Conservation (phyloP, 306 rosid species). For the Vachellia pachyceras region DNA sequence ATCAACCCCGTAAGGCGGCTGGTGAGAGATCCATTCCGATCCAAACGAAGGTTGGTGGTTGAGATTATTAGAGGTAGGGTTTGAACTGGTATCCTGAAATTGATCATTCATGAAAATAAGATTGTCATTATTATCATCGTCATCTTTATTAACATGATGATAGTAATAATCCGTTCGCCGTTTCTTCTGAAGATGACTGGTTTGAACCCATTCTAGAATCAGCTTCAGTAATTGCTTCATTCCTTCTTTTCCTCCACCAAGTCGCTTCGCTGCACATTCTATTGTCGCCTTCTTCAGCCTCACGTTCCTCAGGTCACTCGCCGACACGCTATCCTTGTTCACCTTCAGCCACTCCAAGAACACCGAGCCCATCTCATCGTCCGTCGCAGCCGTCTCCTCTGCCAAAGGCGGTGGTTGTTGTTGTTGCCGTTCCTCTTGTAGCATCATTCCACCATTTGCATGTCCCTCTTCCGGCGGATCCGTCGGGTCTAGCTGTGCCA, state of each 20-base stretch:
- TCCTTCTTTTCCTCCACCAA: constrained; percentile 73
- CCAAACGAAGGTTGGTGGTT: constrained; percentile 22
- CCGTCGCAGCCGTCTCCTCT: neutral
- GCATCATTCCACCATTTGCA: neutral
- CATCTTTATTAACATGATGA: too few species aligned
- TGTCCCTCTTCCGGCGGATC: neutral
- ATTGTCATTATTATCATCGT: neutral
- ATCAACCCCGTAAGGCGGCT: constrained; percentile 19
- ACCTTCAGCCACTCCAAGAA: constrained; percentile 71
- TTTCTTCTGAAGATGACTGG: constrained; percentile 60
- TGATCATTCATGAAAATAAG: constrained; percentile 5
- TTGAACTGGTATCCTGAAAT: constrained; percentile 24
- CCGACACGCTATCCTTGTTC: constrained; percentile 67
- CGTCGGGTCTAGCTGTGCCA: neutral
- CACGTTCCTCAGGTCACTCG: constrained; percentile 67
- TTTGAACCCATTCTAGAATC: constrained; percentile 76
- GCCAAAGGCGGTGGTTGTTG: neutral
- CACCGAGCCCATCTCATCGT: constrained; percentile 58
- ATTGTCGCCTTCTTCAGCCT: constrained; percentile 64
- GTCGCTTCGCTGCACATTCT: constrained; percentile 60
- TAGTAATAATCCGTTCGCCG: constrained; percentile 1
- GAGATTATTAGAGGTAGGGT: constrained; percentile 30
- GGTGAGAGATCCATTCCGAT: constrained; percentile 32
- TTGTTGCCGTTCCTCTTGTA: neutral
- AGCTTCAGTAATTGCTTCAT: constrained; percentile 71